phyloP scores from a whole-genome alignment of 768 basidiomycete species.

The Boletus pseudo-olivaceus region DNA sequence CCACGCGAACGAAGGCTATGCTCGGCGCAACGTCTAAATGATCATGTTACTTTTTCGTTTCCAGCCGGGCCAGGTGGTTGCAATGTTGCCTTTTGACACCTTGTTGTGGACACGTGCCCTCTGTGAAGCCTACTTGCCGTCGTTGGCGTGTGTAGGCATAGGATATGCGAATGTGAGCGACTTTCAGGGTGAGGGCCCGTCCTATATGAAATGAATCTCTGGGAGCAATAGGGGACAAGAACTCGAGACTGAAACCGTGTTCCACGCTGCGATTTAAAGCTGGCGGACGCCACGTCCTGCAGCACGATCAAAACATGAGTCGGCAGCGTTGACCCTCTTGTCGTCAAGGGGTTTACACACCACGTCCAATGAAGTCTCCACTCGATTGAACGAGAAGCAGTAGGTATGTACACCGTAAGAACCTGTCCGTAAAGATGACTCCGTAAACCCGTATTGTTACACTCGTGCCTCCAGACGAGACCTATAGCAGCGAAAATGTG shows the following conservation, averaged over 20 bases:
- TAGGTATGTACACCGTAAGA: not conserved
- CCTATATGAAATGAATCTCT: not conserved
- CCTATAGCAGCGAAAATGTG: not conserved
- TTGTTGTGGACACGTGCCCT: constrained; percentile 6
- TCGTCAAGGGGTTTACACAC: constrained; percentile 1
- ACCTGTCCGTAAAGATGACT: constrained; percentile 1
- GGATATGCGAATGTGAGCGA: not conserved
- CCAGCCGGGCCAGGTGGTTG: not conserved
- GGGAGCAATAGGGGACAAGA: not conserved
- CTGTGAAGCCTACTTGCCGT: not conserved
- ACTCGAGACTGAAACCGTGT: not conserved
- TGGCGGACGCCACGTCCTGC: not conserved
- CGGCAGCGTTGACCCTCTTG: not conserved
- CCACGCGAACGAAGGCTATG: not conserved
- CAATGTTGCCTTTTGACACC: not conserved
- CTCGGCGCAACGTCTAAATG: not conserved
- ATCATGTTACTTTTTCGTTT: not conserved
- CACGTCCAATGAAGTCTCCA: not conserved
- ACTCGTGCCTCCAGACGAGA: not conserved
- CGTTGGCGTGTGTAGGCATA: not conserved
- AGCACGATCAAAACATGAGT: not conserved
- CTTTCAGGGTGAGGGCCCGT: not conserved
- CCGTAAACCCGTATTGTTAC: constrained; percentile 1
- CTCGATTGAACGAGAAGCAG: not conserved
- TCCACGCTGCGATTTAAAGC: not conserved